phyloP scores from a whole-genome alignment of 2,329 filamentous ascomycete genomes.

The Leptographium wingfieldii region DNA sequence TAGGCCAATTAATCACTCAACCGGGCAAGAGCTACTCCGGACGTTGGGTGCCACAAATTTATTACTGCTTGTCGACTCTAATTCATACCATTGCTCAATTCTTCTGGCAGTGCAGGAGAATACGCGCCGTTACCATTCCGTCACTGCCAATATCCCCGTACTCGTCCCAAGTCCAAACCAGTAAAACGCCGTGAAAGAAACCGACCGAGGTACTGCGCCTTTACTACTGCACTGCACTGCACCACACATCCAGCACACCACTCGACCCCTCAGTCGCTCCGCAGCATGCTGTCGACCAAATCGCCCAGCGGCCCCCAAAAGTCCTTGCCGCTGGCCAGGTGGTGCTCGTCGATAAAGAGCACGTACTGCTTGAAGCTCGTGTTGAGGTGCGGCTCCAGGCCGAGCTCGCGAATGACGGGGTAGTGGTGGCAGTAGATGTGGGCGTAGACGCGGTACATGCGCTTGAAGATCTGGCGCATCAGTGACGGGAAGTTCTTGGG shows the following conservation, averaged over 20 bases:
- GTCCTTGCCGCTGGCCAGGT: slow-evolving; percentile 81
- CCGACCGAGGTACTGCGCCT: too few relatives aligned
- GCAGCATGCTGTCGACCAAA: slow-evolving; percentile 93
- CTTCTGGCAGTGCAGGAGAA: too few relatives aligned
- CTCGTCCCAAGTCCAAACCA: not conserved
- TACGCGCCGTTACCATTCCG: too few relatives aligned
- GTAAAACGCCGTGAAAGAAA: not conserved
- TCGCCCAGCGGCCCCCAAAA: slow-evolving; percentile 95
- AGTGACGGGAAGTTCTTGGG: slow-evolving; percentile 82
- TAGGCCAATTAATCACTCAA: not conserved
- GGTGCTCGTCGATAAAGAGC: slow-evolving; percentile 94
- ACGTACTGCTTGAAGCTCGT: slow-evolving; percentile 99
- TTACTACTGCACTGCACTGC: too few relatives aligned
- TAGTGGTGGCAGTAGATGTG: slow-evolving; percentile 99
- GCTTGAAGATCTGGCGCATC: slow-evolving; percentile 94
- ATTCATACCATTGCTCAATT: too few relatives aligned
- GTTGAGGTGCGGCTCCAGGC: slow-evolving; percentile 92
- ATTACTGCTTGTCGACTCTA: too few relatives aligned
- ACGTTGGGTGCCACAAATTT: too few relatives aligned
- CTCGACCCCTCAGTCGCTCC: slow-evolving; percentile 54
- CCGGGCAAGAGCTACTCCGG: too few relatives aligned
- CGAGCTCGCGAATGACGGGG: slow-evolving; percentile 86
- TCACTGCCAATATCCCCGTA: too few relatives aligned
- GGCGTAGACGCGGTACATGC: slow-evolving; percentile 95
- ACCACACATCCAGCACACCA: not conserved